phyloP scores from a whole-genome alignment of 2,329 filamentous ascomycete species.

The Talaromyces rugulosus region DNA sequence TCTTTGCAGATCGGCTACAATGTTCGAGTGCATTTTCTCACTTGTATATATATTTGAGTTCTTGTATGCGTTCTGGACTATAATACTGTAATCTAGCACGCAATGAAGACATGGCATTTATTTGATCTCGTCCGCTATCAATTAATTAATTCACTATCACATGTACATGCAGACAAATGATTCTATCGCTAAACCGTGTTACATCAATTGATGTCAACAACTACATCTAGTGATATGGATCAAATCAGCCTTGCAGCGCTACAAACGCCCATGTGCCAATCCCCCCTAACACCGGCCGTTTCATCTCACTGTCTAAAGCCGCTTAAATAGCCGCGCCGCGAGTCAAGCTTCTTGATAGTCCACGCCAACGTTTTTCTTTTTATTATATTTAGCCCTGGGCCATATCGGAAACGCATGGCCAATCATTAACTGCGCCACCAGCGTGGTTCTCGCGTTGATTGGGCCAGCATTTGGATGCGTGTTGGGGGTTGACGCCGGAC shows the following conservation, averaged over 20 bases:
- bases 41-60: background rate
- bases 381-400: background rate
- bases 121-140: background rate
- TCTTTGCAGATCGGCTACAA: background rate
- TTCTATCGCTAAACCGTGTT: too few relatives aligned
- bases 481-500: background rate
- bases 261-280: background rate
- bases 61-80: slow-evolving; percentile 1
- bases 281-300: background rate
- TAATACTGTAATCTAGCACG: slow-evolving; percentile 2
- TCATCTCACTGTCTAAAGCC: background rate
- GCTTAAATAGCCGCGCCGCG: background rate
- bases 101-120: background rate
- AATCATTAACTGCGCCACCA: background rate
- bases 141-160: too few relatives aligned
- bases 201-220: too few relatives aligned
- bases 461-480: background rate
- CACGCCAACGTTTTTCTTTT: background rate
- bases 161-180: too few relatives aligned
- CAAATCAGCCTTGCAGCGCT: background rate
- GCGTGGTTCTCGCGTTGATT: background rate
- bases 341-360: background rate
- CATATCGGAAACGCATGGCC: background rate
- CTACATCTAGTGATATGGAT: background rate
- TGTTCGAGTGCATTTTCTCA: background rate